Evolutionary conservation across 2,329 filamentous ascomycete genomes (phyloP).

Genomic region (Cladosporium sp.): DNA sequence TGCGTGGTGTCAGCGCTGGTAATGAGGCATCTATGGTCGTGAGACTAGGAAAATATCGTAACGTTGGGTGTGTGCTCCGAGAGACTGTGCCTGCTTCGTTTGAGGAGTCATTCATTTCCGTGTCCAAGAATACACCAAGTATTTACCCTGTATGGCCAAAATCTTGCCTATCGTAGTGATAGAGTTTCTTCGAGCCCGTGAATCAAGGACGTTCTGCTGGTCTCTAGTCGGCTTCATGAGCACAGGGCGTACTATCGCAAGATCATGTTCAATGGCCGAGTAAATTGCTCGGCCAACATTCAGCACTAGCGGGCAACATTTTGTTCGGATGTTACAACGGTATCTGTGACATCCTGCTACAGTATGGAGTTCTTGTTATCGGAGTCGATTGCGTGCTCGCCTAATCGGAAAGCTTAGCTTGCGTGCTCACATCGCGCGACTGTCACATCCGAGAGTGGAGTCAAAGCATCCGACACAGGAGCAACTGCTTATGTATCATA

Average conservation of each 20-base stretch:
- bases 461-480: constrained; percentile 4
- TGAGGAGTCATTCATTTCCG: background rate
- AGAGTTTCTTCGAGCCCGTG: background rate
- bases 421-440: constrained; percentile 3
- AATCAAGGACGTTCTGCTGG: background rate
- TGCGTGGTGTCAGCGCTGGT: background rate
- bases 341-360: background rate
- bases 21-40: background rate
- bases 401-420: constrained; percentile 7
- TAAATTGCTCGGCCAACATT: background rate
- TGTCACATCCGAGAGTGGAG: constrained; percentile 3
- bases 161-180: background rate
- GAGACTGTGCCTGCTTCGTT: background rate
- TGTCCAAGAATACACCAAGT: background rate
- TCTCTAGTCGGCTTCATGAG: background rate
- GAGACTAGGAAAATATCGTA: background rate
- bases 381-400: constrained; percentile 9
- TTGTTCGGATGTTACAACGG: background rate
- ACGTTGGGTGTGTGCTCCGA: background rate
- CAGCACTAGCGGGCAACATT: background rate
- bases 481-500: background rate
- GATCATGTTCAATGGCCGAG: background rate
- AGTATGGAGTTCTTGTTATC: background rate
- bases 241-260: background rate
- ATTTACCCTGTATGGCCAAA: background rate